Base-by-base conservation (phyloP, 257 asterid genomes). In the Primulina eburnea region DNA sequence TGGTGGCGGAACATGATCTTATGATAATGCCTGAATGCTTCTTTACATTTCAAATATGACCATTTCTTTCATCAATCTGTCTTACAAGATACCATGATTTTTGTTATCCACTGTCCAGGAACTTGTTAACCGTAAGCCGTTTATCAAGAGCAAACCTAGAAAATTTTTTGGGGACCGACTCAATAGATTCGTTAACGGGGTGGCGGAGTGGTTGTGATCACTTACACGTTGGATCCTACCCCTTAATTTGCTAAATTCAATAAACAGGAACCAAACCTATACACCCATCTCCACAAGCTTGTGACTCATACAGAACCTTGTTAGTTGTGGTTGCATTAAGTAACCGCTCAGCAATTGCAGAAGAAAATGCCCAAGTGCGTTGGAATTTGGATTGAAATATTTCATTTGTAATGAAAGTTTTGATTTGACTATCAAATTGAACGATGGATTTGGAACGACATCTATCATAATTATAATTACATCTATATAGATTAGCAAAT, bases 1-100 rank as follows among this genome's bases (percentile, higher is more conserved):
- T 20, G 26, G 70, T 14, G 43, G 38, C 55, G 18, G 60, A 60
- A 69, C 61, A 18, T 69, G 40, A 52, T 20, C 47, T 59, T 10
- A 21, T 55, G 50, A 65, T 28, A 33, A 37, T 65, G 67, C 57
- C 8, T 50, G 57, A 50, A 50, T 16, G 21, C 57, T 50, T 50
- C 21, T 43, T 43, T 12, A 50, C 57, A 5, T 50, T 50, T 8
- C 21, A 17, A 50, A 50, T 17, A 50, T 50, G 57, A 16, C 57
- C 5, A 1, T 16, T 50, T 50, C 2, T 50, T 47, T 14, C 57
- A 50, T 16, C 21, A 5, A 50, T 50, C 21, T 17, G 57, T 16
- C 3, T 28, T 43, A 14, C 55, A 12, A 43, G n/a, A 43, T 12
- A 16, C 57, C 57, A 5, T 50, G 21, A 1, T 43, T 50, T 50